A percentile compares a stretch with the other conserved stretches of the same genome.
phyloP scores from a whole-genome alignment of 2,329 filamentous ascomycete species.

The Microdochium nivale region DNA sequence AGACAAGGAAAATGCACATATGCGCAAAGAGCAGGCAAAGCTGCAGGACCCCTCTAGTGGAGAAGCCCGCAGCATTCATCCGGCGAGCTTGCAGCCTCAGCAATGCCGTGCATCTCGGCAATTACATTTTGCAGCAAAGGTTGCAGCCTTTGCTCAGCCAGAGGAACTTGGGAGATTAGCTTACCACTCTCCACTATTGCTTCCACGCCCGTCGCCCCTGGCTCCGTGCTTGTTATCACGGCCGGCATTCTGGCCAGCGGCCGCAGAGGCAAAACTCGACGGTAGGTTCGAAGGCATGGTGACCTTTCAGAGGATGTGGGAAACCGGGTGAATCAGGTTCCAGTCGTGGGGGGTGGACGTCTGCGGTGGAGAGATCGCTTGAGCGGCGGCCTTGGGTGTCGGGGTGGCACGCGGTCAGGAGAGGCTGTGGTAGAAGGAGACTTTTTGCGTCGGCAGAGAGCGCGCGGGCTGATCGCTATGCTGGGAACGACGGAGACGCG shows the following conservation, averaged over 20 bases:
- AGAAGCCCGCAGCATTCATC: too few relatives aligned
- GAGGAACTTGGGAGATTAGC: constrained; percentile 22
- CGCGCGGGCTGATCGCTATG: background rate
- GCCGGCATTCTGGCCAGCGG: constrained; percentile 63
- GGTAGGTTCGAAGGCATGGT: constrained; percentile 66
- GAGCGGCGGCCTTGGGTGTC: background rate
- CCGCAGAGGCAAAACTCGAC: constrained; percentile 77
- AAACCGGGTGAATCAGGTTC: background rate
- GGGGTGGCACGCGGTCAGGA: background rate
- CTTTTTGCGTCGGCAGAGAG: background rate
- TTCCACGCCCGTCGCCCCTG: constrained; percentile 47
- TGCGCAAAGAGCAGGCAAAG: background rate
- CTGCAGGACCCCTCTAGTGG: too few relatives aligned
- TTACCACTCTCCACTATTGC: constrained; percentile 64
- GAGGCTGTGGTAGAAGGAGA: background rate
- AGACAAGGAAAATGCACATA: background rate
- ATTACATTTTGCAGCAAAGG: background rate
- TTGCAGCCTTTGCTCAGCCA: constrained; percentile 1
- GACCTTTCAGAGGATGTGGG: background rate
- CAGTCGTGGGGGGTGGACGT: background rate
- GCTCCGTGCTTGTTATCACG: constrained; percentile 49
- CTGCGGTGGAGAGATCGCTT: background rate
- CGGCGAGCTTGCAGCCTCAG: too few relatives aligned
- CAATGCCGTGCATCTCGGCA: background rate
- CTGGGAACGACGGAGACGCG: background rate